Evolutionary conservation across 139 green algal species (phyloP).

Genomic region (Closterium sp.): DNA sequence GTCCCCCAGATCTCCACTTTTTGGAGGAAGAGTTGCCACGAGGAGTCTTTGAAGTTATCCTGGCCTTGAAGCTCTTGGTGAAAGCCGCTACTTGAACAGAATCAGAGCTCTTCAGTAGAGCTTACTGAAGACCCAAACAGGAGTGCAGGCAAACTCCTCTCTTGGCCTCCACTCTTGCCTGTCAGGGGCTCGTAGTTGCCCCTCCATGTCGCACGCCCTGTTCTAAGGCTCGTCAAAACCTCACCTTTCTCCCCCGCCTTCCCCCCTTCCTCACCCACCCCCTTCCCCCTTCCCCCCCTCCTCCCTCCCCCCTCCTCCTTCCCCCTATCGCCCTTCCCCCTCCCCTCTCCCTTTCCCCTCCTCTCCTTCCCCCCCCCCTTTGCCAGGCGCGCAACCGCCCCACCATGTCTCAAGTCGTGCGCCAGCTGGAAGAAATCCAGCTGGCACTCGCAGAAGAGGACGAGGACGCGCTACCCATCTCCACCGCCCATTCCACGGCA

Average conservation of each 20-base stretch:
- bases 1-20: too few species aligned
- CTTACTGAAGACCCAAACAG: too few species aligned
- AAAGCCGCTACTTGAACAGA: too few species aligned
- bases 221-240: too few species aligned
- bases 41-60: too few species aligned
- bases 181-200: too few species aligned
- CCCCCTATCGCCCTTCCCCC: neutral
- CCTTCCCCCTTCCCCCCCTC: neutral
- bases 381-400: slow-evolving; percentile 21
- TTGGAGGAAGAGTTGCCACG: too few species aligned
- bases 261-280: neutral
- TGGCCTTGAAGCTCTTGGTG: too few species aligned
- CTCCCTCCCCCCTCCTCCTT: neutral
- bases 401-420: slow-evolving; percentile 29
- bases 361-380: neutral
- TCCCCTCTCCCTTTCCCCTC: neutral
- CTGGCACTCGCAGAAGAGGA: neutral
- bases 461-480: neutral
- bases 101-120: too few species aligned
- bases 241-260: neutral
- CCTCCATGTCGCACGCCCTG: neutral
- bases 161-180: too few species aligned
- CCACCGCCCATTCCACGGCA: neutral
- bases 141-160: too few species aligned
- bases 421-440: slow-evolving; percentile 13